A percentile compares a stretch with the other conserved stretches of the same genome.
These are phyloP conservation scores for Trichoderma lentiforme DNA, from an alignment of 2,329 filamentous ascomycete genomes.

Conservation along the genomic window DNA sequence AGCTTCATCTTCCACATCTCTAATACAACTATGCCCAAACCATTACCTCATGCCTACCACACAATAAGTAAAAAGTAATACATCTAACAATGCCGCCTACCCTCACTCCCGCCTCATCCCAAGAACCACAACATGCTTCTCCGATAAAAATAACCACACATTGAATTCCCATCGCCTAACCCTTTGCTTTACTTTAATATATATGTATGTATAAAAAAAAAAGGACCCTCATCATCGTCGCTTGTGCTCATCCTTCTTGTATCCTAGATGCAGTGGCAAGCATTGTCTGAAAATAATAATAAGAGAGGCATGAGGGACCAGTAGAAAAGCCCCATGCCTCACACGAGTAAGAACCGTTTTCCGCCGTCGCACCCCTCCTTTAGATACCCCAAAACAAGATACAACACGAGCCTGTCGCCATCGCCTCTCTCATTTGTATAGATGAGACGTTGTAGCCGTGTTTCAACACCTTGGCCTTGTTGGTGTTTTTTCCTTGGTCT, in stretches of 20 bases:
- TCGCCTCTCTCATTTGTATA: not conserved
- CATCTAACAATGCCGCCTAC: not conserved
- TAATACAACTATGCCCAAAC: not conserved
- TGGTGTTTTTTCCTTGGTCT: constrained; percentile 2
- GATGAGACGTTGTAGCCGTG: constrained; percentile 1
- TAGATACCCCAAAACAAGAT: not conserved
- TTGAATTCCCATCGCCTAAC: not conserved
- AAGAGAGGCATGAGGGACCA: not conserved
- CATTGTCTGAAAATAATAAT: constrained; percentile 4
- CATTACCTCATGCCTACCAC: not conserved
- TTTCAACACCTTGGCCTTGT: not conserved
- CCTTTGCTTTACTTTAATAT: not conserved
- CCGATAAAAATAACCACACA: not conserved
- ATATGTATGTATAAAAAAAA: not conserved
- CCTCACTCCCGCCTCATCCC: not conserved
- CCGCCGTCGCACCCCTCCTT: not conserved
- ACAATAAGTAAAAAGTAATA: not conserved
- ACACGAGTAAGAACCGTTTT: not conserved
- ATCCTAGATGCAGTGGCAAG: constrained; percentile 10
- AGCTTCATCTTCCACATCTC: not conserved
- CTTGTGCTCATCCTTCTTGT: constrained; percentile 3
- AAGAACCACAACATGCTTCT: not conserved
- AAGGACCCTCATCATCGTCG: not conserved
- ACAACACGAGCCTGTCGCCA: not conserved
- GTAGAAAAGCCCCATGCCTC: not conserved